phyloP scores from a whole-genome alignment of 2,329 filamentous ascomycete genomes.

The Cercospora canescens region DNA sequence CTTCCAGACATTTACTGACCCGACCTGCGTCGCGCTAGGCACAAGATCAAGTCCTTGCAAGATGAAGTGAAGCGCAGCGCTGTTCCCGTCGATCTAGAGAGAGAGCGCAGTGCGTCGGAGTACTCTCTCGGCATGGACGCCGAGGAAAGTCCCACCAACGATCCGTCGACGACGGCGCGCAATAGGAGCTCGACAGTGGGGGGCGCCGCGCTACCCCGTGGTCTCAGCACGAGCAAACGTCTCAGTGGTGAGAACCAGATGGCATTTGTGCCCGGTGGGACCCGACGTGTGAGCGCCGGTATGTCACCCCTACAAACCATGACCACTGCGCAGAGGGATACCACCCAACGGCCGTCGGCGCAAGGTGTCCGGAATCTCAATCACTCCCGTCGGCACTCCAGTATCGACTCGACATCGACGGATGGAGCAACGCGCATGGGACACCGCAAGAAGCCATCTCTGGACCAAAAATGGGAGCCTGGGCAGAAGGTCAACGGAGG shows the following conservation, averaged over 20 bases:
- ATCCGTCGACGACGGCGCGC: slow-evolving; percentile 39
- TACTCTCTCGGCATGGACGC: slow-evolving; percentile 41
- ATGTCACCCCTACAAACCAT: slow-evolving; percentile 35
- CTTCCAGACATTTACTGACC: background rate
- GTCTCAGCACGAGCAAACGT: slow-evolving; percentile 21
- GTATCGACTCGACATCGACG: slow-evolving; percentile 66
- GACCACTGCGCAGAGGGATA: slow-evolving; percentile 36
- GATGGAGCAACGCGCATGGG: slow-evolving; percentile 31
- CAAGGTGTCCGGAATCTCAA: slow-evolving; percentile 56
- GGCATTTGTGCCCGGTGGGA: slow-evolving; percentile 9
- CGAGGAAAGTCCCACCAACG: slow-evolving; percentile 41
- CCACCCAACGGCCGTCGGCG: slow-evolving; percentile 35
- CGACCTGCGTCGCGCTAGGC: slow-evolving; percentile 35
- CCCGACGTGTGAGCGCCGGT: slow-evolving; percentile 32
- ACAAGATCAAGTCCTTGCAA: slow-evolving; percentile 90
- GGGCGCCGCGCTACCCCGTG: slow-evolving; percentile 20
- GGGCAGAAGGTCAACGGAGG: slow-evolving; percentile 25
- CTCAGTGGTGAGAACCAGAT: slow-evolving; percentile 20
- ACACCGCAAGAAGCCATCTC: slow-evolving; percentile 59
- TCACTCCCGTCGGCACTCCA: slow-evolving; percentile 84
- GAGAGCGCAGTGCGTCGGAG: slow-evolving; percentile 39
- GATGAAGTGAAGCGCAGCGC: slow-evolving; percentile 73
- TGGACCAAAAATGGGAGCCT: slow-evolving; percentile 57
- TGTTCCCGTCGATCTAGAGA: slow-evolving; percentile 35
- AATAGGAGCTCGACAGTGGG: slow-evolving; percentile 48